phyloP scores from a whole-genome alignment of 306 rosid genomes.

The Luffa aegyptiaca region DNA sequence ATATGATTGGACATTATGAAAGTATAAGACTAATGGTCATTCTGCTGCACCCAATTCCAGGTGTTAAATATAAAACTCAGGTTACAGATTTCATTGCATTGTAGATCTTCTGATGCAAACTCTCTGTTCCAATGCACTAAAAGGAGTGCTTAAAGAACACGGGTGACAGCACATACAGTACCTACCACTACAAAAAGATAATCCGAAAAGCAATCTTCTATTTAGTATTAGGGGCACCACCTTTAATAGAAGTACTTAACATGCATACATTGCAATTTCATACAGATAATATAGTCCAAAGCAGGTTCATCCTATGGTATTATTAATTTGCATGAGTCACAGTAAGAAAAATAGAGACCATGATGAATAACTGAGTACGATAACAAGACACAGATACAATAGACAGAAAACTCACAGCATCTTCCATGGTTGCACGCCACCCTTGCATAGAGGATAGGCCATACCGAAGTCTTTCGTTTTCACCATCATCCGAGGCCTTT shows the following conservation, averaged over 20 bases:
- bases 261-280: neutral
- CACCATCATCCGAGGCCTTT: conserved; percentile 81
- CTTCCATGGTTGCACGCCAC: conserved; percentile 97
- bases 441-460: conserved; percentile 97
- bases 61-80: neutral
- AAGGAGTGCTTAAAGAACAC: neutral
- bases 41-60: neutral
- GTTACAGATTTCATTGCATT: neutral
- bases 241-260: neutral
- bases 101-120: conserved; percentile 6
- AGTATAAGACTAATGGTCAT: neutral
- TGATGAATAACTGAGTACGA: neutral
- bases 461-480: conserved; percentile 52
- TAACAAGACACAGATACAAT: neutral
- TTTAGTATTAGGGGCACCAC: neutral
- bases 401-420: conserved; percentile 47
- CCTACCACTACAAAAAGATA: neutral
- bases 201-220: neutral
- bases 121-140: neutral
- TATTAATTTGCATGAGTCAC: neutral
- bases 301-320: neutral
- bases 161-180: neutral
- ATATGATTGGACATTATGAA: neutral
- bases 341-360: neutral
- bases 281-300: neutral